A percentile compares a stretch with the other conserved stretches of the same genome.
Conservation (phyloP, 2,329 filamentous ascomycete genomes). For the Cladosporium sp. region DNA sequence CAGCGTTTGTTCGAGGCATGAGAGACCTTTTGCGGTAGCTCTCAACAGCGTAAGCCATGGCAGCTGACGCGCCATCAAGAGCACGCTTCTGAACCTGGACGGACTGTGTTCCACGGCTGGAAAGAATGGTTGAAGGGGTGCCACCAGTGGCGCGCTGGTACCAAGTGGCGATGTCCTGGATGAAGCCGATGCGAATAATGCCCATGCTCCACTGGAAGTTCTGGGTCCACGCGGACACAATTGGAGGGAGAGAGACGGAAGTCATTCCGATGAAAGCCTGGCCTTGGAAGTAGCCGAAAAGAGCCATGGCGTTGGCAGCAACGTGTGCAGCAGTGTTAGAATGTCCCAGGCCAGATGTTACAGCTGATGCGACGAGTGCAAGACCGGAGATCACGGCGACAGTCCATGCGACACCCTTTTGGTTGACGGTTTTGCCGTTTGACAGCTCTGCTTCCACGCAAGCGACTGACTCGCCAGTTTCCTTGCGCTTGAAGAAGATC, state of each 20-base stretch:
- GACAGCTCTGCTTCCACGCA: slow-evolving; percentile 87
- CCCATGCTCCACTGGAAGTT: slow-evolving; percentile 99
- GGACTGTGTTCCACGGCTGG: slow-evolving; percentile 70
- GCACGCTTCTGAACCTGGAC: slow-evolving; percentile 77
- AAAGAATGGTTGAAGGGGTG: slow-evolving; percentile 74
- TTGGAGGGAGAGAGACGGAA: slow-evolving; percentile 76
- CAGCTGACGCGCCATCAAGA: slow-evolving; percentile 44
- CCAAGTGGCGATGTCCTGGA: slow-evolving; percentile 90
- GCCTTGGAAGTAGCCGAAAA: slow-evolving; percentile 92
- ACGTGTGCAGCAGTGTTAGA: slow-evolving; percentile 94
- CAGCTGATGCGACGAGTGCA: slow-evolving; percentile 78
- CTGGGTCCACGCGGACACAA: slow-evolving; percentile 91
- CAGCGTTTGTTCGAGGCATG: slow-evolving; percentile 29
- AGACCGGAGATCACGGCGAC: slow-evolving; percentile 85
- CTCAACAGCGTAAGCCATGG: slow-evolving; percentile 57
- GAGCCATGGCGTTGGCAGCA: slow-evolving; percentile 87
- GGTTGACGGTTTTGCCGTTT: slow-evolving; percentile 89
- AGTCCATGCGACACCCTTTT: slow-evolving; percentile 84
- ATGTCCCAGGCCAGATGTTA: slow-evolving; percentile 87
- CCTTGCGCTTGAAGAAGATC: slow-evolving; percentile 74
- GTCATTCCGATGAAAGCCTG: slow-evolving; percentile 90
- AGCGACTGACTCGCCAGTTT: slow-evolving; percentile 66
- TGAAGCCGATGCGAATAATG: slow-evolving; percentile 82
- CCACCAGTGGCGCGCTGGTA: slow-evolving; percentile 93
- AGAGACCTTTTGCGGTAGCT: slow-evolving; percentile 47